phyloP scores from a whole-genome alignment of 768 basidiomycete species.

The Xanthoconium purpureum region DNA sequence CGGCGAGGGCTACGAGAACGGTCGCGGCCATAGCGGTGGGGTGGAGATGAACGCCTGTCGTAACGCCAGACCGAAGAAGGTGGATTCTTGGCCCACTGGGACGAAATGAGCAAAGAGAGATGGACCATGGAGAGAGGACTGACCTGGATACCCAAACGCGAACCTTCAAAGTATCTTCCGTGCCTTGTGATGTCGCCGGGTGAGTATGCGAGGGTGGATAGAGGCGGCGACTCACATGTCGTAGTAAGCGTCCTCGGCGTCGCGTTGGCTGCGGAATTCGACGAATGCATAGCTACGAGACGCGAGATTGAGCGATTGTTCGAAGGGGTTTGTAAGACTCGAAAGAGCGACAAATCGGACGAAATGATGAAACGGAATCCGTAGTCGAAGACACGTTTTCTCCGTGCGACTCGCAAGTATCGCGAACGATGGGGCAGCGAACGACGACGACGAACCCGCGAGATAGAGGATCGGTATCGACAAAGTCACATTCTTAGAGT shows the following conservation, averaged over 20 bases:
- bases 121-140: conserved; percentile 5
- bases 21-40: conserved; percentile 40
- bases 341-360: conserved; percentile 35
- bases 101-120: neutral
- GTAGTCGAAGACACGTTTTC: conserved; percentile 30
- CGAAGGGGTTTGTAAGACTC: conserved; percentile 33
- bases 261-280: conserved; percentile 73
- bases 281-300: conserved; percentile 81
- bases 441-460: conserved; percentile 33
- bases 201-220: conserved; percentile 8
- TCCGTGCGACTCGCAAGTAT: conserved; percentile 26
- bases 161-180: conserved; percentile 70
- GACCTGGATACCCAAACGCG: conserved; percentile 72
- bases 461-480: conserved; percentile 31
- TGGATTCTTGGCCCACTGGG: conserved; percentile 78
- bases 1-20: conserved; percentile 57
- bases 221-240: conserved; percentile 58
- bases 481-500: conserved; percentile 18
- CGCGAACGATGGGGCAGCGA: conserved; percentile 19
- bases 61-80: conserved; percentile 82
- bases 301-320: conserved; percentile 59
- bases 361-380: conserved; percentile 27
- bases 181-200: conserved; percentile 48
- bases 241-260: conserved; percentile 81
- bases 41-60: conserved; percentile 52